Conservation (phyloP, 495 filamentous ascomycete species). For the Lasiosphaeria hispida region DNA sequence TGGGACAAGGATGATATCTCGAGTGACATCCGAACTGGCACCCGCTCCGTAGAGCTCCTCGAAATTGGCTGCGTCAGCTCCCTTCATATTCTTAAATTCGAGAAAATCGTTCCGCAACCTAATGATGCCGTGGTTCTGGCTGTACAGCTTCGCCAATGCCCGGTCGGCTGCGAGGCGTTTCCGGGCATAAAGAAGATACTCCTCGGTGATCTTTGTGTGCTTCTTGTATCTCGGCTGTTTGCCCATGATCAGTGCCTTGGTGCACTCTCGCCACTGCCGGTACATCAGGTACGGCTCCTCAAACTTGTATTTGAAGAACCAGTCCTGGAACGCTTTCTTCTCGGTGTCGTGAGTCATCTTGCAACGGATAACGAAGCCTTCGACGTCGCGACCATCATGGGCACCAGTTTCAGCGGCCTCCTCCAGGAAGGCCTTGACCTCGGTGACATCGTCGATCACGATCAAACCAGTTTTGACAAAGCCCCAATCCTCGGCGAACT, state of each 20-base stretch:
- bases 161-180: constrained; percentile 65
- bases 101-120: constrained; percentile 83
- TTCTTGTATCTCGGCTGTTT: constrained; percentile 75
- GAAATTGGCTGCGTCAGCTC: constrained; percentile 62
- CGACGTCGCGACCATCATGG: constrained; percentile 86
- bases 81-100: constrained; percentile 73
- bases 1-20: constrained; percentile 74
- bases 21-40: constrained; percentile 44
- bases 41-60: constrained; percentile 32
- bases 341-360: constrained; percentile 48
- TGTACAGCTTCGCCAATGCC: constrained; percentile 63
- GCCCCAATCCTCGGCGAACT: constrained; percentile 90
- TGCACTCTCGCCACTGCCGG: constrained; percentile 96
- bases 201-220: constrained; percentile 84
- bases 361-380: constrained; percentile 95
- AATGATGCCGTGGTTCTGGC: constrained; percentile 95
- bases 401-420: constrained; percentile 78
- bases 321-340: constrained; percentile 63
- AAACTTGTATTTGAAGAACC: constrained; percentile 99
- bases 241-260: constrained; percentile 80
- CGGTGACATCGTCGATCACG: constrained; percentile 66
- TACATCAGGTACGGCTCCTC: constrained; percentile 99
- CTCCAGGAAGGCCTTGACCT: constrained; percentile 78
- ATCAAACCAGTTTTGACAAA: constrained; percentile 86
- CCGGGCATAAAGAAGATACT: constrained; percentile 81